phyloP scores from a whole-genome alignment of 331 rosid genomes.

The Pyracantha coccinea region DNA sequence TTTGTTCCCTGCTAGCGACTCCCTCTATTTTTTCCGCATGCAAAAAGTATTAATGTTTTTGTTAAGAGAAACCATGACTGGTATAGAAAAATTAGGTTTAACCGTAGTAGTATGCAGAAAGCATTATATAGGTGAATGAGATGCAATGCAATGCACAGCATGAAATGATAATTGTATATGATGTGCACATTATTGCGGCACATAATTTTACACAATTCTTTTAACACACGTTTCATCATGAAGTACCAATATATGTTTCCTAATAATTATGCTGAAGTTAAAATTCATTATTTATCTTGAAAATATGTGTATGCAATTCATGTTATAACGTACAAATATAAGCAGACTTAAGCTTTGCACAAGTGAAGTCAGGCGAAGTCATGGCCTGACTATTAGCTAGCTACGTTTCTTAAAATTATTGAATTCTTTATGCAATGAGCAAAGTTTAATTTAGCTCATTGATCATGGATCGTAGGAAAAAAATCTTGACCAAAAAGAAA shows the following conservation, averaged over 20 bases:
- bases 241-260: too few species aligned
- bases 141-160: too few species aligned
- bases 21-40: neutral
- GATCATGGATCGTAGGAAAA: neutral
- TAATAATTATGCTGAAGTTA: neutral
- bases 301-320: slow-evolving; percentile 10
- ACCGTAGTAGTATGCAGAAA: neutral
- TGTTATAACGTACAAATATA: neutral
- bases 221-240: too few species aligned
- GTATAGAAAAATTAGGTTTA: too few species aligned
- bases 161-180: too few species aligned
- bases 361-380: neutral
- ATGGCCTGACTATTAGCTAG: neutral
- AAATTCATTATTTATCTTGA: slow-evolving; percentile 18
- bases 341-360: neutral
- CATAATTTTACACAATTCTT: too few species aligned
- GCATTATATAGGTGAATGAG: neutral
- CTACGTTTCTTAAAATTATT: neutral
- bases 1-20: neutral
- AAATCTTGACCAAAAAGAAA: neutral
- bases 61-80: neutral
- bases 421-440: neutral
- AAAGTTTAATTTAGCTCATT: neutral
- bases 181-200: too few species aligned
- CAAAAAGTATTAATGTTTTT: too few species aligned